Percentiles rank a stretch among this genome's conserved stretches.
Evolutionary conservation across 352 stramenopile species (phyloP).

Genomic region (Pythium monospermum): DNA sequence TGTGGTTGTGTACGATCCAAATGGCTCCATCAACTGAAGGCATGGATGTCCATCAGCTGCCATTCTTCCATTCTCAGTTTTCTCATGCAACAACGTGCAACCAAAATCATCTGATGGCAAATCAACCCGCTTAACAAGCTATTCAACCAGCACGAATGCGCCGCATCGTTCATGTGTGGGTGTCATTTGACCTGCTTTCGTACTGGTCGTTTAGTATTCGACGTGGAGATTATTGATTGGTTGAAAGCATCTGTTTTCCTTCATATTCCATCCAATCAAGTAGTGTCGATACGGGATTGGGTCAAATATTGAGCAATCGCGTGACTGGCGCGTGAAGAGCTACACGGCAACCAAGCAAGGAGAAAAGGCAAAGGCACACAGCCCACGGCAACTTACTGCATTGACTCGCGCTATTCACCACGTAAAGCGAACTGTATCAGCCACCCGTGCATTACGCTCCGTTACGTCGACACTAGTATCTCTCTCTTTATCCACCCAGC

Average conservation of each 20-base stretch:
- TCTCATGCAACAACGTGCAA: not conserved
- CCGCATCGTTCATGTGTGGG: not conserved
- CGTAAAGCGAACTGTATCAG: too few relatives aligned
- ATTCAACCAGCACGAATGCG: constrained; percentile 10
- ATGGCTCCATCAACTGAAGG: too few relatives aligned
- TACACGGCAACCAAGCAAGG: not conserved
- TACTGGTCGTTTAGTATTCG: too few relatives aligned
- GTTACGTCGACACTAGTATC: too few relatives aligned
- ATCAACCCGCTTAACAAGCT: constrained; percentile 2
- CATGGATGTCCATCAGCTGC: too few relatives aligned
- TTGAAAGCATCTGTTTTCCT: constrained; percentile 20
- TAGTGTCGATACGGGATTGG: constrained; percentile 9
- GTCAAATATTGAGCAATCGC: constrained; percentile 13
- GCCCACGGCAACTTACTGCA: not conserved
- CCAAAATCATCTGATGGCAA: not conserved
- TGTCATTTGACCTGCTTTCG: constrained; percentile 1
- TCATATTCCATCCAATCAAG: constrained; percentile 38
- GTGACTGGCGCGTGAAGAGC: constrained; percentile 14
- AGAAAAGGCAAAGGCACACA: not conserved
- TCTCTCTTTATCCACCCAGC: not conserved
- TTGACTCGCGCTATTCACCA: not conserved
- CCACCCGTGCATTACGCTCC: too few relatives aligned
- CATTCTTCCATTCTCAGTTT: not conserved
- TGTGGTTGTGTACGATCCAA: too few relatives aligned
- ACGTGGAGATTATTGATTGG: too few relatives aligned